These are phyloP conservation scores for Ceratocystis lukuohia DNA, from an alignment of 2,329 filamentous ascomycete genomes.

Conservation along the genomic window DNA sequence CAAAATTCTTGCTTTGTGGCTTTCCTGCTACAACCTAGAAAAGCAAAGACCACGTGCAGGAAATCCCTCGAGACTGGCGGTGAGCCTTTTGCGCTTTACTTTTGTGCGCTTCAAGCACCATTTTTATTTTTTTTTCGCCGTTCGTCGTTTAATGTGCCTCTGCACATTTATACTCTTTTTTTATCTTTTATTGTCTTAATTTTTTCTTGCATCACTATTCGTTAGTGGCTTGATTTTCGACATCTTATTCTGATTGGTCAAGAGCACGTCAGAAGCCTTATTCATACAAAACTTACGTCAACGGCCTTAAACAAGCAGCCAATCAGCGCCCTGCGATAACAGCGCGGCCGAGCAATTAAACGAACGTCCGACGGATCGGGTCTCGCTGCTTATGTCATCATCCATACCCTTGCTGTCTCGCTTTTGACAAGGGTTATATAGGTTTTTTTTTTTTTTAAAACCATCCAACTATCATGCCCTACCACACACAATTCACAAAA, in stretches of 20 bases:
- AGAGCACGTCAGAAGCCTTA: not conserved
- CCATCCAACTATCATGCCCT: not conserved
- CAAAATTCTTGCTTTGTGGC: not conserved
- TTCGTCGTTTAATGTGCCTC: too few relatives aligned
- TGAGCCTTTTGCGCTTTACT: not conserved
- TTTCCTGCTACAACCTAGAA: not conserved
- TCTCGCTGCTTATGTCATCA: slow-evolving; percentile 1
- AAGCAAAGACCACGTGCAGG: slow-evolving; percentile 7
- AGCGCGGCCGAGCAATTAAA: not conserved
- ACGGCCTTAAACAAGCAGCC: not conserved
- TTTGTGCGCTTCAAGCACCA: too few relatives aligned
- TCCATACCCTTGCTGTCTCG: not conserved
- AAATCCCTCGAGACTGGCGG: slow-evolving; percentile 15
- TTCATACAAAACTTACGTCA: not conserved
- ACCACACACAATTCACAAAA: too few relatives aligned
- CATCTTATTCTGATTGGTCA: not conserved
- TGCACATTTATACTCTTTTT: too few relatives aligned
- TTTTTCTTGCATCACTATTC: not conserved
- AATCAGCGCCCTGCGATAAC: slow-evolving; percentile 12
- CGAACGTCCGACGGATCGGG: not conserved
- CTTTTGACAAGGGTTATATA: not conserved
- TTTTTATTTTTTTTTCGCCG: not conserved
- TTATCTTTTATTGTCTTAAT: not conserved
- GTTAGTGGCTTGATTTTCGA: not conserved
- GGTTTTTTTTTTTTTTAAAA: not conserved